A percentile compares a stretch with the other conserved stretches of the same genome.
Evolutionary conservation across 106 monocot species (phyloP).

Genomic region (Chionographis japonica): DNA sequence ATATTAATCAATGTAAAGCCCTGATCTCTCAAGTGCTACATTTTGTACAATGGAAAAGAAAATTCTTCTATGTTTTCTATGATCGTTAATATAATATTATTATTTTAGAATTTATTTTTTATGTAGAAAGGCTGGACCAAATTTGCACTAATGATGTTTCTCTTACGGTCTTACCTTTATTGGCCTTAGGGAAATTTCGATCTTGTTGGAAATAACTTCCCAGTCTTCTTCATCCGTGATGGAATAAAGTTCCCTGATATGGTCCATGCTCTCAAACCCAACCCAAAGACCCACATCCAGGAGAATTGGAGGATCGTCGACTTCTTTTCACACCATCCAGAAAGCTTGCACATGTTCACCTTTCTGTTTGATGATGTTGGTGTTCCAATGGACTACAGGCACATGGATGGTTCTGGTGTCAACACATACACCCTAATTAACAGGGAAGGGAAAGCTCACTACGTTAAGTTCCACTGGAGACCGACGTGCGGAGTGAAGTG

Average conservation of each 20-base stretch:
- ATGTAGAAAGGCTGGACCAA: background rate
- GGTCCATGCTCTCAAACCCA: constrained; percentile 83
- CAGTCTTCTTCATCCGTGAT: constrained; percentile 82
- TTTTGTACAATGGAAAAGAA: too few relatives aligned
- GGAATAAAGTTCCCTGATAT: constrained; percentile 87
- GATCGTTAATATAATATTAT: too few relatives aligned
- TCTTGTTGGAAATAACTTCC: constrained; percentile 84
- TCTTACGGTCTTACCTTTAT: background rate
- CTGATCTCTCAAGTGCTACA: too few relatives aligned
- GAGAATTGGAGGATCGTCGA: constrained; percentile 79
- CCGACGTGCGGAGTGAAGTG: constrained; percentile 77
- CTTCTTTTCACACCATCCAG: constrained; percentile 87
- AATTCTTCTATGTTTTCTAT: too few relatives aligned
- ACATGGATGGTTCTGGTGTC: constrained; percentile 86
- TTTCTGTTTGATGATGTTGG: constrained; percentile 83
- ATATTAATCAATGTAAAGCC: too few relatives aligned
- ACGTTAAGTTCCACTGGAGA: constrained; percentile 84
- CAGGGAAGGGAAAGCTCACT: constrained; percentile 53
- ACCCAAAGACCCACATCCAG: constrained; percentile 73
- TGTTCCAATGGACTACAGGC: constrained; percentile 59
- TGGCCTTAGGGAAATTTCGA: constrained; percentile 67
- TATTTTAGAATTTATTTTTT: background rate
- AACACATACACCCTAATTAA: constrained; percentile 70
- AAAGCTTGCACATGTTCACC: constrained; percentile 74
- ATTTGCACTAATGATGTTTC: background rate